Percentiles rank a stretch among this genome's conserved stretches.
Conservation (phyloP, 306 rosid genomes). For the Lathyrus aphaca region DNA sequence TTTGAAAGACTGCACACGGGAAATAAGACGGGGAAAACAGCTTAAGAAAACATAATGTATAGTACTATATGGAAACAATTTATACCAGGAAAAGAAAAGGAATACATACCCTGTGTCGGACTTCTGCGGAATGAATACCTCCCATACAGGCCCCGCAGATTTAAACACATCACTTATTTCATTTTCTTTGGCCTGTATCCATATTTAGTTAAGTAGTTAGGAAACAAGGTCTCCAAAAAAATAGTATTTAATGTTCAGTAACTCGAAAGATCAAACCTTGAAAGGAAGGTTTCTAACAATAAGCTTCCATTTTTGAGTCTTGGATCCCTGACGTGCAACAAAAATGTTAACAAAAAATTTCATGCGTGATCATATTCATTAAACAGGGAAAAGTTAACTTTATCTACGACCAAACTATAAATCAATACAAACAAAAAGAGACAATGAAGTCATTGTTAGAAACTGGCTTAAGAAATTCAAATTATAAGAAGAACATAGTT, state of each 20-base stretch:
- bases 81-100: conserved; percentile 5
- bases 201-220: conserved; percentile 45
- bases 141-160: conserved; percentile 92
- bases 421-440: conserved; percentile 25
- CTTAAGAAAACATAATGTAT: conserved; percentile 27
- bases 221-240: conserved; percentile 32
- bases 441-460: neutral
- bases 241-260: conserved; percentile 22
- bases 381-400: conserved; percentile 17
- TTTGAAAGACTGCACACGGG: conserved; percentile 71
- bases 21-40: conserved; percentile 18
- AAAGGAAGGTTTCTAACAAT: conserved; percentile 92
- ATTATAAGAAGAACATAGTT: conserved; percentile 3
- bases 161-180: conserved; percentile 69
- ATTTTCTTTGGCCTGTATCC: conserved; percentile 67
- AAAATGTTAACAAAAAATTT: conserved; percentile 41
- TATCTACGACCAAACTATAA: conserved; percentile 16
- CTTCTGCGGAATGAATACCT: conserved; percentile 70
- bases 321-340: conserved; percentile 72
- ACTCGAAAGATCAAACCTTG: conserved; percentile 58
- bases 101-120: conserved; percentile 75
- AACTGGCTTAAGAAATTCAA: neutral
- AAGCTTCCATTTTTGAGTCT: conserved; percentile 95
- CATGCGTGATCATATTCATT: conserved; percentile 12
- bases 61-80: conserved; percentile 15